Evolutionary conservation across 257 asterid genomes (phyloP).

Genomic region (Gardenia jasminoides): DNA sequence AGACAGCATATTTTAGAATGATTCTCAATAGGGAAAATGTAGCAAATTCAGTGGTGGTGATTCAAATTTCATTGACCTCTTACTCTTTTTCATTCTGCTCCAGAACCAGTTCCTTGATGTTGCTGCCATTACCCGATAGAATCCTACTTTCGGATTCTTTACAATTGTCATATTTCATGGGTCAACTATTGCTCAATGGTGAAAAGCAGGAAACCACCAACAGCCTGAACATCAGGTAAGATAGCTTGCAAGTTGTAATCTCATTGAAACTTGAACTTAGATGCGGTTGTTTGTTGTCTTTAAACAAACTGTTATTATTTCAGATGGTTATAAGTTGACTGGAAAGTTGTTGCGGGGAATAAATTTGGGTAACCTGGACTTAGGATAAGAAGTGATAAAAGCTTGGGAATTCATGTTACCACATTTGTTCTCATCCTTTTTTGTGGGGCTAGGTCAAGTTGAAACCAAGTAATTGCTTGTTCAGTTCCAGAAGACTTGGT

Average conservation of each 20-base stretch:
- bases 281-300: background rate
- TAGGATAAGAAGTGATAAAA: background rate
- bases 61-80: conserved; percentile 94
- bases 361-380: background rate
- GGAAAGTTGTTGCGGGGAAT: background rate
- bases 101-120: conserved; percentile 96
- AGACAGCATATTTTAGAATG: conserved; percentile 95
- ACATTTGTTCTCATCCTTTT: background rate
- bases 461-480: background rate
- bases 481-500: background rate
- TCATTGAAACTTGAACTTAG: background rate
- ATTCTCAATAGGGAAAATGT: conserved; percentile 86
- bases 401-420: background rate
- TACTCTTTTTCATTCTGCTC: conserved; percentile 90
- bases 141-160: conserved; percentile 90
- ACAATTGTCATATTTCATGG: conserved; percentile 95
- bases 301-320: background rate
- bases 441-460: background rate
- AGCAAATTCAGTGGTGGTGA: conserved; percentile 94
- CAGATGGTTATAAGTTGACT: background rate
- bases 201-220: conserved; percentile 92
- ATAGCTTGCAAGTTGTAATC: conserved; percentile 12
- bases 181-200: conserved; percentile 91
- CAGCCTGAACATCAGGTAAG: conserved; percentile 87
- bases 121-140: conserved; percentile 86